phyloP scores from a whole-genome alignment of 2,329 filamentous ascomycete genomes.

The Alternaria sp. region DNA sequence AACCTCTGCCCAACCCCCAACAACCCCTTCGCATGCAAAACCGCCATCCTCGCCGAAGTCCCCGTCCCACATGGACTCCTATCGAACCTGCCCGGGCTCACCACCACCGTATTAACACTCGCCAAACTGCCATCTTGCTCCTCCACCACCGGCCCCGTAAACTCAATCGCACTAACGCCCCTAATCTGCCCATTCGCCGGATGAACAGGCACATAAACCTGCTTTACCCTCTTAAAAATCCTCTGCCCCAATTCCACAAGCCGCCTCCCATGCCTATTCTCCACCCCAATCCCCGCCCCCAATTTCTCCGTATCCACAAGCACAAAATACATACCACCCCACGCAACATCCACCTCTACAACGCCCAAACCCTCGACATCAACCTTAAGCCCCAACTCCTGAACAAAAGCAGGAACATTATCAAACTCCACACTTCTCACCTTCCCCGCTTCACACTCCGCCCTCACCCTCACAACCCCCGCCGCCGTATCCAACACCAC shows the following conservation, averaged over 20 bases:
- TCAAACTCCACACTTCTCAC: conserved; percentile 55
- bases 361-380: background rate
- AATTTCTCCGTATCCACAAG: conserved; percentile 51
- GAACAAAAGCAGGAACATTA: conserved; percentile 55
- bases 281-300: conserved; percentile 47
- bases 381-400: conserved; percentile 49
- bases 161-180: conserved; percentile 51
- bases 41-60: conserved; percentile 53
- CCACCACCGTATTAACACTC: conserved; percentile 50
- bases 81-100: conserved; percentile 56
- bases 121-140: conserved; percentile 35
- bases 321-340: conserved; percentile 56
- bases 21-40: conserved; percentile 52
- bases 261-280: conserved; percentile 39
- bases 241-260: conserved; percentile 53
- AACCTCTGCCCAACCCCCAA: conserved; percentile 49
- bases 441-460: conserved; percentile 52
- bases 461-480: conserved; percentile 51
- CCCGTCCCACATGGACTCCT: conserved; percentile 57
- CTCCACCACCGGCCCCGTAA: conserved; percentile 44
- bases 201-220: conserved; percentile 48
- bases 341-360: conserved; percentile 49
- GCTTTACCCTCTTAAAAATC: conserved; percentile 52
- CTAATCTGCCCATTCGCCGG: conserved; percentile 52
- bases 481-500: conserved; percentile 55